Evolutionary conservation across 192 early-diverging fungal genomes (phyloP), one percentile per base, ranked within the genome.

Genomic region (Coemansia sp.): DNA sequence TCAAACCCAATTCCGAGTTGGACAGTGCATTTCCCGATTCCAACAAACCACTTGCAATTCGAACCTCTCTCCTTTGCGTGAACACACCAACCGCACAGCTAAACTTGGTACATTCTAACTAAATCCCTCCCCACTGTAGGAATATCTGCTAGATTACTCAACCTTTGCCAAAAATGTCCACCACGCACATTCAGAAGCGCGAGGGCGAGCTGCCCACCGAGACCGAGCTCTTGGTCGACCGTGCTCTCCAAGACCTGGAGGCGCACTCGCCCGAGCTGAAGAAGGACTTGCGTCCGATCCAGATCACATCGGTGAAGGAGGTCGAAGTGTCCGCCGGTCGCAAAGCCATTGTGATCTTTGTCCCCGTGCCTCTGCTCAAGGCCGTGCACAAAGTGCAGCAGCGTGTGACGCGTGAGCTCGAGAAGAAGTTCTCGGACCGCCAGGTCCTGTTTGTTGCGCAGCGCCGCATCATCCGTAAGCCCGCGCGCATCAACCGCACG

Each of bases 371-470:
- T 49, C 82, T 89, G 69, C 77, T 95, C 61, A 94, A 95, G 88
- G 88, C 87, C 60, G 93, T 93, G 89, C 94, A 97, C 88, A 96
- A 96, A 89, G 86, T 96, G 78, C 94, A 97, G 86, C 83, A 87
- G 77, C 90, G 91, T 75, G 90, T 98, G 58, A 94, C 94, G 73
- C 94, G 97, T 81, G 97, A 98, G 88, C 88, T 98, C 73, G 97
- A 98, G 89, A 98, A 98, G 93, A 98, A 98, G 92, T 97, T 98
- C 90, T 93, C 93, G 74, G 97, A 98, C 86, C 91, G 95, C 68
- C 97, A 98, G 86, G 92, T 98, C 58, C 86, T 98, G 70, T 89
- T 98, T 61, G 74, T 92, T 69, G 90, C 94, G 65, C 92, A 97
- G 85, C 93, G 97, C 67, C 91, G 94, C 73, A 97, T 98, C 84